A percentile compares a stretch with the other conserved stretches of the same genome.
Conservation (phyloP, 805 yeast species). For the Kodamaea hsintzibuensis region DNA sequence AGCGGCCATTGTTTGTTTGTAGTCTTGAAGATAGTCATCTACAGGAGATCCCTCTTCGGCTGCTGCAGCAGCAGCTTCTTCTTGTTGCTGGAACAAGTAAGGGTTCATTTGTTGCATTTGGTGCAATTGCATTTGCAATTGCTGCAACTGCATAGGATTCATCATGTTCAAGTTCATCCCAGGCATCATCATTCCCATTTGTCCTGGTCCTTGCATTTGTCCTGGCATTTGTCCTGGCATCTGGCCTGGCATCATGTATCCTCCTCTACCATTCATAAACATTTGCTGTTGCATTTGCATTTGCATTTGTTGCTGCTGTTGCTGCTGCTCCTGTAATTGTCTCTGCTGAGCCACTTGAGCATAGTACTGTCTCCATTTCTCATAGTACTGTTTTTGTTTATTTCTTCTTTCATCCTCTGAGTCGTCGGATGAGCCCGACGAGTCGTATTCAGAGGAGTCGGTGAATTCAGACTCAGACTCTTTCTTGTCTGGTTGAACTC, state of each 20-base stretch:
- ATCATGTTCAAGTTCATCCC: slow-evolving; percentile 12
- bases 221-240: slow-evolving; percentile 12
- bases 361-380: slow-evolving; percentile 42
- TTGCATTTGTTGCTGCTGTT: slow-evolving; percentile 13
- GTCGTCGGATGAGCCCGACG: slow-evolving; percentile 11
- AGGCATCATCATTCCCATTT: slow-evolving; percentile 7
- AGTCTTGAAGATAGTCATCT: slow-evolving; percentile 5
- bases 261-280: slow-evolving; percentile 4
- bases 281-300: slow-evolving; percentile 11
- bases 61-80: neutral
- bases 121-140: slow-evolving; percentile 17
- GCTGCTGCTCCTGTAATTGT: slow-evolving; percentile 18
- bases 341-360: slow-evolving; percentile 21
- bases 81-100: slow-evolving; percentile 2
- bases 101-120: slow-evolving; percentile 17
- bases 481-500: slow-evolving; percentile 7
- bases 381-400: slow-evolving; percentile 31
- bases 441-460: slow-evolving; percentile 13
- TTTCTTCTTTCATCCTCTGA: slow-evolving; percentile 10
- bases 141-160: slow-evolving; percentile 11
- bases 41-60: neutral
- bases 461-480: slow-evolving; percentile 10
- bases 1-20: slow-evolving; percentile 6
- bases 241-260: slow-evolving; percentile 5
- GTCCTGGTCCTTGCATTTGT: neutral